Evolutionary conservation across 139 green algal species (phyloP), one percentile per base, ranked within the genome.

Genomic region (Haematococcus sp.): DNA sequence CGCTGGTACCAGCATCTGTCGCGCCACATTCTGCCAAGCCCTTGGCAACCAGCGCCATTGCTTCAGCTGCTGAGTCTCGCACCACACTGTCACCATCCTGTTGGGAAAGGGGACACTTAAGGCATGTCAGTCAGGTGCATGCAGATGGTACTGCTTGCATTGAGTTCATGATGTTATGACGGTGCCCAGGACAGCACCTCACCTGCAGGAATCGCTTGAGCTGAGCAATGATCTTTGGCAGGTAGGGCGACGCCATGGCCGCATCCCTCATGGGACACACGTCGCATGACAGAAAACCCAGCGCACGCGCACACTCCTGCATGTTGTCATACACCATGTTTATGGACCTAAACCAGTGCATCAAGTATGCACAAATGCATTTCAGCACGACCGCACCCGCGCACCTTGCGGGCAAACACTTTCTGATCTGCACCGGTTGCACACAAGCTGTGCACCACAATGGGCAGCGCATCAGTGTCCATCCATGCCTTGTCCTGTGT

Each of bases 61-160:
- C 76, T 43, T 86, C 81, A 16, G 68, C 46, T 32, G 34, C 46
- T 2, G 81, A 74, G 25, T 86, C 81, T 0, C 81, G 69, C 34
- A 86, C 81, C 3, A 43, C 4, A 59, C 59, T 76, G 65, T 86
- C 81, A n/a, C 63, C 49, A 23, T 86, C 76, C 81, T 86, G 80
- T 27, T 55, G 19, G 43, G 3, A 27, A 20, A 35, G 28, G 40
- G 4, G 4, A 43, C n/a, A 44, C 0, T 9, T 19, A 33, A 3
- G 27, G 3, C 30, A 35, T n/a, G 20, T 40, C 46, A 32, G 25
- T 33, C 1, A 55, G 1, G 20, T n/a, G n/a, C n/a, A 54, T 75
- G 69, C 31, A 66, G 52, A 63, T 49, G 40, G 7, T 11, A 49
- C 40, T 11, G 11, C 11, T 49, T 49, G 40, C 7, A 11, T 19